These are phyloP conservation scores for Syncephalastrum racemosum DNA, from an alignment of 371 early-diverging fungal genomes.

Conservation along the genomic window DNA sequence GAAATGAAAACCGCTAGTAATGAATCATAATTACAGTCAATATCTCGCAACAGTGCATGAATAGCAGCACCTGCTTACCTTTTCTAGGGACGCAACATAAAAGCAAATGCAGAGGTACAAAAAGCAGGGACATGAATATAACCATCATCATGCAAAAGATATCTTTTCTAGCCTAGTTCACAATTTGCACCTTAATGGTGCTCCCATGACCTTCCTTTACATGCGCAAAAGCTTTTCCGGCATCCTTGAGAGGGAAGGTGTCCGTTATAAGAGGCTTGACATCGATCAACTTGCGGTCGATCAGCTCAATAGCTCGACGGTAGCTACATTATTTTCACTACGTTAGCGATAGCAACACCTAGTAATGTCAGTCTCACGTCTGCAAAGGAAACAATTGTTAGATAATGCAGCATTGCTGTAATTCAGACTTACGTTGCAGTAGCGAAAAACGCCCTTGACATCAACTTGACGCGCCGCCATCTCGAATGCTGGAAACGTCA, in stretches of 20 bases:
- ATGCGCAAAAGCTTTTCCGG: slow-evolving; percentile 44
- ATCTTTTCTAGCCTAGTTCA: slow-evolving; percentile 4
- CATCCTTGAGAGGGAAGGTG: slow-evolving; percentile 37
- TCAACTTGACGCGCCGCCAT: slow-evolving; percentile 45
- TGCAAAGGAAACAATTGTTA: not conserved
- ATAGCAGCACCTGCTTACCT: too few species aligned
- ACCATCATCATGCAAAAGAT: not conserved
- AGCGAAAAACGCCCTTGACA: slow-evolving; percentile 48
- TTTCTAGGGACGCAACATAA: not conserved
- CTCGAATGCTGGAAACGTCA: slow-evolving; percentile 44
- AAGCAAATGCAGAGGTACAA: not conserved
- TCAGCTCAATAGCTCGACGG: slow-evolving; percentile 44
- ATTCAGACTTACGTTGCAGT: slow-evolving; percentile 40
- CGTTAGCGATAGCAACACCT: not conserved
- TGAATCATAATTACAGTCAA: too few species aligned
- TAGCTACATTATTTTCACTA: slow-evolving; percentile 23
- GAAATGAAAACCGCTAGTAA: too few species aligned
- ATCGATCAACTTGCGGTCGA: slow-evolving; percentile 39
- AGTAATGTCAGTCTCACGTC: slow-evolving; percentile 1
- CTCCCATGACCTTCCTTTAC: slow-evolving; percentile 38
- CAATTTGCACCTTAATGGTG: slow-evolving; percentile 49
- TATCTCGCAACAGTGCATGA: too few species aligned
- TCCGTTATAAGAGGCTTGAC: slow-evolving; percentile 50
- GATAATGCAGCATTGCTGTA: not conserved
- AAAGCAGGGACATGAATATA: not conserved